Base-by-base conservation (phyloP, 1,284 basidiomycete species). In the Fomitopsis pinicola region DNA sequence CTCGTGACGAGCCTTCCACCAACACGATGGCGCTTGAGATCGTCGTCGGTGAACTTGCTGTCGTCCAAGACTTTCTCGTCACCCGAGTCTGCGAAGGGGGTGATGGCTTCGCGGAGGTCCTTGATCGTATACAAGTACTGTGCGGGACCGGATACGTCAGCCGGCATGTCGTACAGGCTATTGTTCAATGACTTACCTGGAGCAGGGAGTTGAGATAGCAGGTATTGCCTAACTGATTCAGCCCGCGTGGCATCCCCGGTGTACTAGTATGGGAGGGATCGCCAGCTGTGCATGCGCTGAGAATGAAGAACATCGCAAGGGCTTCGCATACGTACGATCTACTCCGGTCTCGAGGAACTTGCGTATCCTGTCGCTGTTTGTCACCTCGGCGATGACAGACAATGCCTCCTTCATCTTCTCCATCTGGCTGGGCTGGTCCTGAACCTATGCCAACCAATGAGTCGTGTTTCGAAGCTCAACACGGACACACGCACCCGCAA, bases 121-220 rank as follows among this genome's bases (percentile, higher is more conserved):
- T 85, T 89, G 74, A 97, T 93, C n/a, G 94, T 95, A 73, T 95
- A 97, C 72, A 97, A 95, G 74, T 97, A 97, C 86, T 96, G 73
- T 8, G 61, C 7, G 28, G 3, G n/a, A 8, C 26, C 2, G 12
- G 7, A 30, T 15, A 15, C 33, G 19, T n/a, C 14, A 15, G 38
- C 42, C 22, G 46, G 30, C 15, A 2, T 42, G 42, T 36, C 17
- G 19, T 10, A 48, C 19, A 10, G n/a, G 12, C 17, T 5, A 8
- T 17, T 48, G 8, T 36, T 14, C 15, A n/a, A 15, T 40, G 12
- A 63, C 73, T 26, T 66, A 87, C 88, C 79, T 92, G 90, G 1
- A 94, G 78, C 28, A 95, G 76, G 19, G 93, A 95, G 72, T 96
- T 96, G 59, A 97, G 81, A 73, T 96, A 97, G 72, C 94, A 96